Base-by-base conservation (phyloP, 2,329 filamentous ascomycete species). In the Pseudocercospora vitis region DNA sequence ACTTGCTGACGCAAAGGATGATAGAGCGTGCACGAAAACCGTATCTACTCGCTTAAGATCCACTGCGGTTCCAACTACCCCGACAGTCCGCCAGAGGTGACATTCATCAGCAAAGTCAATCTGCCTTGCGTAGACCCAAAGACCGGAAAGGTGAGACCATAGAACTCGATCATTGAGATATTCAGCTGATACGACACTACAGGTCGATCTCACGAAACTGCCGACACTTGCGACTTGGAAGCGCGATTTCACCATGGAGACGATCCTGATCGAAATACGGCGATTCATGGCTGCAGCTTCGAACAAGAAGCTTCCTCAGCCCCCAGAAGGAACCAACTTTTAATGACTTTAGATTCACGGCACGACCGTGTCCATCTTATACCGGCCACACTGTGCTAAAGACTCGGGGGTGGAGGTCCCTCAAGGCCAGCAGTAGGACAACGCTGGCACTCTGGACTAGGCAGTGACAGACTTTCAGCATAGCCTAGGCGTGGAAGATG, bases 41-140 rank as follows among this genome's bases (percentile, higher is more conserved):
- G 94, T 68, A 99, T 99, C 77, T 99, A 99, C 81, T 95, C 90
- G 64, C 82, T 99, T 67, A 95, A 92, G 75, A 96, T 99, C 78
- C 87, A 95, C 77, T 99, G 94, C 77, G 91, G 91, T 58, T 80
- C 85, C 45, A 79, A 88, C 53, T 99, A 99, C 73, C 94, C 94
- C 48, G 91, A 96, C 71, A 78, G 83, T 58, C 94, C 94, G 40
- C 94, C 94, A 0, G 85, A 87, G 48, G 89, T 99, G 67, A 86
- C 92, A 68, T 99, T 99, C 74, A 85, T 94, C 66, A 96, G 88
- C 67, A 88, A 90, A 74, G 87, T 99, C 76, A 96, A 97, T 76
- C 82, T 97, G n/a, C 94, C 94, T 21, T 95, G 92, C 68, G 94
- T 99, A 48, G 88, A 92, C 74, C 78, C 81, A 59, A 82, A 78